Percentiles rank a stretch among this genome's conserved stretches.
Conservation (phyloP, 2,329 filamentous ascomycete genomes). For the Fusarium udum region DNA sequence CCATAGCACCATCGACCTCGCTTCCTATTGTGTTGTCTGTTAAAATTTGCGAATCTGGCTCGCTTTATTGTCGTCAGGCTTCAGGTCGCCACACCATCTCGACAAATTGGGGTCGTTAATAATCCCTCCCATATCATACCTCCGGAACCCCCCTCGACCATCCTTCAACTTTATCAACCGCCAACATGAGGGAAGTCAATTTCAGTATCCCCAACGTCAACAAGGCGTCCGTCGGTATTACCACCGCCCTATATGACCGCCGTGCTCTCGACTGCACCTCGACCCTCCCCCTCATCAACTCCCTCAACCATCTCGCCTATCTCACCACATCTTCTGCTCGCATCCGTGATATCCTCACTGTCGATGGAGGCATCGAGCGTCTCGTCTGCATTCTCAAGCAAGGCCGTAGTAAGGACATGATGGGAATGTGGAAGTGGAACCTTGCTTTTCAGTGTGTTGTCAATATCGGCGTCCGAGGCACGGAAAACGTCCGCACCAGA, state of each 20-base stretch:
- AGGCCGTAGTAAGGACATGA: slow-evolving; percentile 95
- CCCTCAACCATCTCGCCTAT: slow-evolving; percentile 97
- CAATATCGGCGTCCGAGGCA: slow-evolving; percentile 96
- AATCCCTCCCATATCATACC: slow-evolving; percentile 33
- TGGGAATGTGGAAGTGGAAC: slow-evolving; percentile 99
- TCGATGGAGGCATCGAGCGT: slow-evolving; percentile 97
- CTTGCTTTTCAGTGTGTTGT: slow-evolving; percentile 98
- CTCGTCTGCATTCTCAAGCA: slow-evolving; percentile 98
- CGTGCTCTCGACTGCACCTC: slow-evolving; percentile 98
- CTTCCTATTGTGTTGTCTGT: slow-evolving; percentile 5
- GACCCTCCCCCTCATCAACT: slow-evolving; percentile 97
- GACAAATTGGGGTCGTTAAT: slow-evolving; percentile 36
- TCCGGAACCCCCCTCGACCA: slow-evolving; percentile 19
- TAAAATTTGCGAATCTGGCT: slow-evolving; percentile 26
- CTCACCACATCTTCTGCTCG: slow-evolving; percentile 97
- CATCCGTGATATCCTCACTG: slow-evolving; percentile 96
- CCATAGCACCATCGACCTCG: slow-evolving; percentile 22
- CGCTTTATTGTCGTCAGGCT: slow-evolving; percentile 25
- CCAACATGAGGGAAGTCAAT: slow-evolving; percentile 98
- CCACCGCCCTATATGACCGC: slow-evolving; percentile 96
- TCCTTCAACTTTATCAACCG: slow-evolving; percentile 34
- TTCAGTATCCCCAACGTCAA: slow-evolving; percentile 99
- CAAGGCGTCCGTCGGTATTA: slow-evolving; percentile 98
- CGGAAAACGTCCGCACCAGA: slow-evolving; percentile 90
- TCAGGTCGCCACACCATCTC: slow-evolving; percentile 36